Base-by-base conservation (phyloP, 2,329 filamentous ascomycete genomes). In the Aciculosporium take region DNA sequence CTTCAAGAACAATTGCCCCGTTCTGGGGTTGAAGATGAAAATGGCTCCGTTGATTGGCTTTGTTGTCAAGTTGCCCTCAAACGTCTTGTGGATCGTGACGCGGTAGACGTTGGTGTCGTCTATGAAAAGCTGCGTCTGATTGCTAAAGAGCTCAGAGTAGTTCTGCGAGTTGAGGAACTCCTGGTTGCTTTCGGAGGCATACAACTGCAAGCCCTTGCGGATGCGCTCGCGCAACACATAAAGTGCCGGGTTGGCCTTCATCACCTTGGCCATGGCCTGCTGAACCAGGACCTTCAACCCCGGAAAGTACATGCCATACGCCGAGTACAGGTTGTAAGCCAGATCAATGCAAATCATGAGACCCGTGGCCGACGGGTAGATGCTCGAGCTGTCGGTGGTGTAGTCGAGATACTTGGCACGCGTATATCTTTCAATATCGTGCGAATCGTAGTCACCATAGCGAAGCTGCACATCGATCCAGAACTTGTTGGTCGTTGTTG, bases 41-140 rank as follows among this genome's bases (percentile, higher is more conserved):
- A 98, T 96, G 35, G 93, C 91, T 58, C 91, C 91, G 60, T 98
- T 98, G 72, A 98, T 98, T 3, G 91, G 91, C 65, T 98, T 98
- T 2, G 91, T 98, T 0, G 91, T 98, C 75, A 98, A 70, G 59
- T 98, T 98, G 53, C 91, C 91, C 63, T 98, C 91, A 48, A 98
- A 98, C 0, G 91, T 98, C 76, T 98, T 98, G 72, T 98, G 91
- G 48, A 98, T 98, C 0, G 91, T 98, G 46, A 98, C 91, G 68
- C 91, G 88, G 60, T 98, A 98, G 39, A 98, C 93, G 55, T 98
- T 98, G 46, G 91, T 98, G 58, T 98, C 91, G 53, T 98, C 91
- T 49, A 98, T 96, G 67, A 98, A 98, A 37, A 98, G 72, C 66
- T 98, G 91, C 24, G 93, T 94, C 67, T 96, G 89, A 62, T 95